These are phyloP conservation scores for Penicillium nordicum DNA, from an alignment of 2,329 filamentous ascomycete species.

Conservation along the genomic window DNA sequence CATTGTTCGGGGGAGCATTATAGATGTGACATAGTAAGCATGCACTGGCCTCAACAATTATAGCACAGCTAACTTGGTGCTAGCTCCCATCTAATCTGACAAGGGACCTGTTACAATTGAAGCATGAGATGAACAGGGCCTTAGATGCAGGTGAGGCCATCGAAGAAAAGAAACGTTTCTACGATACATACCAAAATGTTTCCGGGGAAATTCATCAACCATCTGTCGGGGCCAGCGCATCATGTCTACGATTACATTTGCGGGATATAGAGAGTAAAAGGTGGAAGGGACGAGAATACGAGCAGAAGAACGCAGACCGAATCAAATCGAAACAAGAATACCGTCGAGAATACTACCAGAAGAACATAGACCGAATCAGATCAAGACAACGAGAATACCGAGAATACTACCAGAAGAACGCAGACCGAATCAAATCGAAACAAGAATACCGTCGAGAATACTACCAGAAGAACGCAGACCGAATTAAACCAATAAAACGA, in stretches of 20 bases:
- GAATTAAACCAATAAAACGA: fast-evolving
- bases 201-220: neutral
- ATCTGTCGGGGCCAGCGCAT: neutral
- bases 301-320: neutral
- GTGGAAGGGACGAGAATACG: neutral
- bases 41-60: neutral
- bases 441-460: neutral
- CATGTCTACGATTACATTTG: too few species aligned
- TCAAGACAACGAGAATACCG: neutral
- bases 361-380: neutral
- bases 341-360: fast-evolving
- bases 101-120: neutral
- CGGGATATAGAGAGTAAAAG: neutral
- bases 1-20: neutral
- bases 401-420: neutral
- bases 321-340: fast-evolving
- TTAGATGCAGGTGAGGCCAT: neutral
- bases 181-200: neutral
- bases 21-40: neutral
- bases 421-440: neutral
- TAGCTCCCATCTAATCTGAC: neutral
- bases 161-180: neutral
- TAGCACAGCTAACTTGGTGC: neutral
- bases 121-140: neutral
- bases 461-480: neutral